Conservation (phyloP, 2,329 filamentous ascomycete genomes). For the Phialophora macrospora region DNA sequence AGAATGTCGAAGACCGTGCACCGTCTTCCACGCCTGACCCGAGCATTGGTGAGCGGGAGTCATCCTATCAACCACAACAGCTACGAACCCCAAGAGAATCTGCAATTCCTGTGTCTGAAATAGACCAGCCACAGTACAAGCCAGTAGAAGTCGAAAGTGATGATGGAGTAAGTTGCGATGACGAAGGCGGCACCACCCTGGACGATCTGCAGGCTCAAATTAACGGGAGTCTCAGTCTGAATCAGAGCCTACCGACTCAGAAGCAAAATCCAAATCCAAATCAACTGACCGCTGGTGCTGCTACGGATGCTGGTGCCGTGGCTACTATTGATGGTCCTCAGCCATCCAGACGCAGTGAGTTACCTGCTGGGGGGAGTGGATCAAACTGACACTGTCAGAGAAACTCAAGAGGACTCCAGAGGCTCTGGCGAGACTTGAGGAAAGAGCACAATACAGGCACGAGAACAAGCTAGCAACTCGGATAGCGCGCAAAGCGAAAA, state of each 20-base stretch:
- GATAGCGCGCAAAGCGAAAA: background rate
- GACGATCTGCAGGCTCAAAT: conserved; percentile 25
- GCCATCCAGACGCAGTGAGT: conserved; percentile 18
- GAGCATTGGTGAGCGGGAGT: conserved; percentile 7
- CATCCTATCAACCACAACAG: conserved; percentile 5
- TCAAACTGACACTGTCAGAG: background rate
- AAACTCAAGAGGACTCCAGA: background rate
- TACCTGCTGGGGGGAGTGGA: conserved; percentile 22
- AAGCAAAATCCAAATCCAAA: background rate
- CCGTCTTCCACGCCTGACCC: conserved; percentile 23
- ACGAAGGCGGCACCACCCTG: conserved; percentile 1
- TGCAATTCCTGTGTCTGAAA: background rate
- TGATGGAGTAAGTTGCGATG: conserved; percentile 10
- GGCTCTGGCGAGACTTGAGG: background rate
- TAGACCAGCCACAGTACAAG: background rate
- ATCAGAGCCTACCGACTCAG: conserved; percentile 2
- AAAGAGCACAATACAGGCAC: background rate
- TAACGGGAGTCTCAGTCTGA: conserved; percentile 18
- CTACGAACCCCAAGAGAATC: conserved; percentile 14
- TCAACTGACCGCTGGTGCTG: conserved; percentile 5
- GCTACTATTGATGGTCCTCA: background rate
- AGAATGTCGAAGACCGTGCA: conserved; percentile 7
- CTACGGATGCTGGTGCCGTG: conserved; percentile 9
- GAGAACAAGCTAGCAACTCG: background rate
- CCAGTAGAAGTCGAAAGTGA: conserved; percentile 2